Evolutionary conservation across 1,284 basidiomycete species (phyloP).

Genomic region (Ustilago trichophora): DNA sequence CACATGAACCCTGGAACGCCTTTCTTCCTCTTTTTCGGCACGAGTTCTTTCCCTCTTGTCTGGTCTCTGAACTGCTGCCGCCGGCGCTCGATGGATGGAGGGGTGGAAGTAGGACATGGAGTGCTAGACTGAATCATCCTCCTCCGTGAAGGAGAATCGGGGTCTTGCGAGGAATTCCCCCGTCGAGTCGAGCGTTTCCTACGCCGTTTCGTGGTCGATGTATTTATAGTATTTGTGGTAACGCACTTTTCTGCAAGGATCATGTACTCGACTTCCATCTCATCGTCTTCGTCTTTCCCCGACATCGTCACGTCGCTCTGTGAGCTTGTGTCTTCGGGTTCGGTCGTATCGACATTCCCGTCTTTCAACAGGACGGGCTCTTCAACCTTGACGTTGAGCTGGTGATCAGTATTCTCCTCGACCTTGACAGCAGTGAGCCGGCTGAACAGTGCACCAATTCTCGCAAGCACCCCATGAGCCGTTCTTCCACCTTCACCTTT

Average conservation of each 20-base stretch:
- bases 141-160: not conserved
- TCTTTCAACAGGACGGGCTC: too few relatives aligned
- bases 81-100: slow-evolving; percentile 12
- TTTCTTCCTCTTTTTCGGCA: not conserved
- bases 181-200: not conserved
- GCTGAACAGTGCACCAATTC: not conserved
- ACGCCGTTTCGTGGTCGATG: not conserved
- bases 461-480: slow-evolving; percentile 1
- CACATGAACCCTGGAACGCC: slow-evolving; percentile 16
- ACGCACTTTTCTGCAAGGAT: slow-evolving; percentile 21
- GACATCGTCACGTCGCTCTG: too few relatives aligned
- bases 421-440: slow-evolving; percentile 3
- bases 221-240: not conserved
- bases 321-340: too few relatives aligned
- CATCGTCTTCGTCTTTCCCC: slow-evolving; percentile 5
- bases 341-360: too few relatives aligned
- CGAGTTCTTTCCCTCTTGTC: too few relatives aligned
- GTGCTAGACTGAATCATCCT: not conserved
- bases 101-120: not conserved
- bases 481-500: not conserved
- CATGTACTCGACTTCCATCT: slow-evolving; percentile 31
- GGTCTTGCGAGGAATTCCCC: too few relatives aligned
- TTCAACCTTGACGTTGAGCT: too few relatives aligned
- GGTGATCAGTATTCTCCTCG: not conserved
- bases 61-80: not conserved